Conservation (phyloP, 2,329 filamentous ascomycete genomes). For the Blastomyces silverae region DNA sequence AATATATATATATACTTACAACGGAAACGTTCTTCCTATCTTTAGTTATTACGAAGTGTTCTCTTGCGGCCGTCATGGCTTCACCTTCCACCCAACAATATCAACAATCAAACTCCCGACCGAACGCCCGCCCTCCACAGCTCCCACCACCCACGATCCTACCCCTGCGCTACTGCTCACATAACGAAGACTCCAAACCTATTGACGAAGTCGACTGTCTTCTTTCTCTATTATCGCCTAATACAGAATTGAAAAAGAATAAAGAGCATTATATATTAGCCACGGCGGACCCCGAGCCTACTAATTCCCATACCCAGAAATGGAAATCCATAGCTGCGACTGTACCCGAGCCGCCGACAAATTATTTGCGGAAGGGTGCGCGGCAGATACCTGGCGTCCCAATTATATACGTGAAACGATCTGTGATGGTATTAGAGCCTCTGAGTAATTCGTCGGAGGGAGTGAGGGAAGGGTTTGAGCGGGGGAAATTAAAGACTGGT, state of each 20-base stretch:
- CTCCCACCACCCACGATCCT: conserved; percentile 42
- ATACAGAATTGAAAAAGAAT: conserved; percentile 36
- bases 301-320: conserved; percentile 16
- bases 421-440: conserved; percentile 47
- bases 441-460: conserved; percentile 41
- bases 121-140: conserved; percentile 37
- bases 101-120: conserved; percentile 36
- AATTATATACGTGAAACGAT: conserved; percentile 47
- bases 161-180: conserved; percentile 44
- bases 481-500: conserved; percentile 42
- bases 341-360: conserved; percentile 25
- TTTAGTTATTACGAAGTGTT: conserved; percentile 68
- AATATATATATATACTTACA: not conserved
- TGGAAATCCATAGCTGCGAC: conserved; percentile 22
- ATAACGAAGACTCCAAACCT: conserved; percentile 38
- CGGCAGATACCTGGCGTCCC: conserved; percentile 44
- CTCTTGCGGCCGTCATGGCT: conserved; percentile 41
- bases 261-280: conserved; percentile 46
- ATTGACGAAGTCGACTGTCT: conserved; percentile 43
- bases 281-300: conserved; percentile 33
- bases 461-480: conserved; percentile 41
- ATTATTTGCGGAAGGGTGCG: conserved; percentile 37
- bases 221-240: conserved; percentile 40
- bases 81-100: conserved; percentile 35
- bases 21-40: not conserved